Conservation (phyloP, 1,284 basidiomycete species). For the Boletus albobrunnescens region DNA sequence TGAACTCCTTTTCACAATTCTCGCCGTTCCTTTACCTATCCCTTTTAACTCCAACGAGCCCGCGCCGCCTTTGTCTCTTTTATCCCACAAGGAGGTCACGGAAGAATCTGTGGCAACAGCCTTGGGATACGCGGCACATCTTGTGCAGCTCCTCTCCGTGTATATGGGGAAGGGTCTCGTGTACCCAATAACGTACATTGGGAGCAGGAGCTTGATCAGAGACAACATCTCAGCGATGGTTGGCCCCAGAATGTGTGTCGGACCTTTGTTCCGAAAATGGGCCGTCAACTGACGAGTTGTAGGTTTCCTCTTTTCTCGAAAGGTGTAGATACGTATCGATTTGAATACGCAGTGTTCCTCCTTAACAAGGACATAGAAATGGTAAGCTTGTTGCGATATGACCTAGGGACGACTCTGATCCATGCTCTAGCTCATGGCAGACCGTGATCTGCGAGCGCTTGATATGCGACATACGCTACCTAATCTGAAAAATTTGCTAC, state of each 20-base stretch:
- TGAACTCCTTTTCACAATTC: constrained; percentile 80
- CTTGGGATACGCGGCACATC: constrained; percentile 82
- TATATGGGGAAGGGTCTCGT: constrained; percentile 76
- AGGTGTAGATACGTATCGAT: constrained; percentile 93
- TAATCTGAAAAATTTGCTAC: constrained; percentile 90
- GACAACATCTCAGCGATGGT: constrained; percentile 93
- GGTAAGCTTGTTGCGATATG: constrained; percentile 44
- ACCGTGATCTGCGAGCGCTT: constrained; percentile 79
- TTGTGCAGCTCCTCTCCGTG: constrained; percentile 75
- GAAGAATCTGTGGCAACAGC: constrained; percentile 84
- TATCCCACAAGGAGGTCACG: constrained; percentile 65
- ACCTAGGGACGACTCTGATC: constrained; percentile 8
- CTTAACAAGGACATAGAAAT: constrained; percentile 97
- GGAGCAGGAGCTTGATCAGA: constrained; percentile 82
- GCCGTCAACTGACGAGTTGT: constrained; percentile 14
- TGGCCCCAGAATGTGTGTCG: constrained; percentile 80
- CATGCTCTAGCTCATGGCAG: constrained; percentile 75
- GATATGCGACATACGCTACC: constrained; percentile 96
- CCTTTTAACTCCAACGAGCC: constrained; percentile 73
- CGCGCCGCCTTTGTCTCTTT: constrained; percentile 75
- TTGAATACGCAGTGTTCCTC: constrained; percentile 96
- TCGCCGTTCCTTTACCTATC: constrained; percentile 81
- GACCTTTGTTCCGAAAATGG: constrained; percentile 5
- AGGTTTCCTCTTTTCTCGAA: constrained; percentile 94
- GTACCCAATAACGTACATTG: constrained; percentile 87